Conservation (phyloP, 441 rosid genomes). For the Populus hybrid region DNA sequence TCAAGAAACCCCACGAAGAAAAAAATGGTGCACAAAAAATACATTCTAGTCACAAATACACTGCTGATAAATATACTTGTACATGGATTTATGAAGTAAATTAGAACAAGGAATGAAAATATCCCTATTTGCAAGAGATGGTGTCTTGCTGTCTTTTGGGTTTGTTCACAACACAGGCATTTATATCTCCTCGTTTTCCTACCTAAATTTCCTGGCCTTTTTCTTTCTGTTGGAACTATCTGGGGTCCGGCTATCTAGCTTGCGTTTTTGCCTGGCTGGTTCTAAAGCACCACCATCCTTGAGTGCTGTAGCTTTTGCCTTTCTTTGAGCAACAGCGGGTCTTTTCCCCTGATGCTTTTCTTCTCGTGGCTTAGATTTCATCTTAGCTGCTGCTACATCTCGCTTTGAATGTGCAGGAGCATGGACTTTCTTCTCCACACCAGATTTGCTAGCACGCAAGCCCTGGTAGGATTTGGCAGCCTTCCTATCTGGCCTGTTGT, state of each 20-base stretch:
- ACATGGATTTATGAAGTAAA: not conserved
- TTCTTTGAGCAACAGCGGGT: constrained; percentile 83
- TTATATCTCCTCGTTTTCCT: constrained; percentile 6
- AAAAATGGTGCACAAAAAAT: no score
- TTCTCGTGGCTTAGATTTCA: constrained; percentile 36
- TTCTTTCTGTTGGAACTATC: constrained; percentile 47
- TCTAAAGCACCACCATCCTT: constrained; percentile 36
- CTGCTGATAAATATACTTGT: not conserved
- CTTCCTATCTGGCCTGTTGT: constrained; percentile 24
- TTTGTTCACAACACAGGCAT: not conserved
- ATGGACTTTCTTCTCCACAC: constrained; percentile 40
- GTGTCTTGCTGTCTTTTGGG: not conserved
- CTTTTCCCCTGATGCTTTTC: constrained; percentile 47
- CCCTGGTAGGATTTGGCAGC: constrained; percentile 70
- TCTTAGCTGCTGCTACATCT: constrained; percentile 24
- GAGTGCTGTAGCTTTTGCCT: constrained; percentile 45
- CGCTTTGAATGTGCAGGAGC: constrained; percentile 22
- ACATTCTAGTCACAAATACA: no score
- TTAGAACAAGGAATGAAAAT: not conserved
- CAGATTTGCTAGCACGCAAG: constrained; percentile 67
- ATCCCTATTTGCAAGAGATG: not conserved
- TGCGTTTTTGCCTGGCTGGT: constrained; percentile 65
- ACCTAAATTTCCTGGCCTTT: constrained; percentile 48
- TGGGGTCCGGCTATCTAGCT: constrained; percentile 57
- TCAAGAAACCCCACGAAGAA: not conserved